Base-by-base conservation (phyloP, 192 early-diverging fungal genomes). In the Rhizoclosmatium globosum region DNA sequence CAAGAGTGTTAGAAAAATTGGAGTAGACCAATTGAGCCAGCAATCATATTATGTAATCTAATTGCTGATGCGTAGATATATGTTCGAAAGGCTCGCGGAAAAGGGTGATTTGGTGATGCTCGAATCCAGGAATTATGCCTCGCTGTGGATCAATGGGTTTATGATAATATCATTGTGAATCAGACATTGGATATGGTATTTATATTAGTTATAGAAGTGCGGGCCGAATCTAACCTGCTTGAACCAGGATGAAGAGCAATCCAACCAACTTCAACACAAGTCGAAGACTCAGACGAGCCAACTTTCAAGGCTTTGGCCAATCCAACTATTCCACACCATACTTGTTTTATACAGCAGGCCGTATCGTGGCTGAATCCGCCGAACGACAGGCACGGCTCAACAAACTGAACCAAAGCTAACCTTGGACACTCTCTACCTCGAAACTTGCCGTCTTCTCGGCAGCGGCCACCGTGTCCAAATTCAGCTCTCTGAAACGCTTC, bases 371-470 rank as follows among this genome's bases (percentile, higher is more conserved):
- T 45, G 39, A 68, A 17, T 17, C 4, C 42, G 62, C 62, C 62
- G 21, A 7, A 11, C 7, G 9, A 6, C 6, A 6, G 9, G 17
- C 17, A 13, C 50, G 17, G 17, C 9, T 53, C 50, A 53, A 53
- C 50, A 53, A 17, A 7, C 6, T 13, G 50, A 53, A 13, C 23
- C 89, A 0, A 90, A 88, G 64, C 76, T 94, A 0, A 94, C 94
- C 68, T 87, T 90, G 1, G 85, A 89, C 9, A 93, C 95, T 13
- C 83, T 96, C 15, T 72, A 94, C 4, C 82, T 99, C 15, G 95
- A 98, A 81, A 87, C 96, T n/a, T 95, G 93, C 42, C 85, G 92
- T 21, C 82, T 82, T 3, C 82, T 96, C 53, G 95, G 95, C 3
- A 85, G 86, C 58, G 96, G 95, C 0, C 74, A 81, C 2, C 89